These are phyloP conservation scores for Fraxinus anomala DNA, from an alignment of 257 asterid genomes.

Conservation along the genomic window DNA sequence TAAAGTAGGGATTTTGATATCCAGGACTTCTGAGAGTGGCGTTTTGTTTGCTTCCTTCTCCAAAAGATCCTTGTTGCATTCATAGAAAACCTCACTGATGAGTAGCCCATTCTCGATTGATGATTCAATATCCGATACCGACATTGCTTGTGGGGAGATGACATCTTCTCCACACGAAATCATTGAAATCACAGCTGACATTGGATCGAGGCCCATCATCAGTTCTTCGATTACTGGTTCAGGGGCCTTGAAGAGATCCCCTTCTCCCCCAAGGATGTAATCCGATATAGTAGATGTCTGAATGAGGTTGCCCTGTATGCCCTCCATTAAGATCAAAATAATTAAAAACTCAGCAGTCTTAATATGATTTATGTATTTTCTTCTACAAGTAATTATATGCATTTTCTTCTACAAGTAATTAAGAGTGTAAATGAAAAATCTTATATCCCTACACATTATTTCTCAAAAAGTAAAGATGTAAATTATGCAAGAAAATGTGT, in stretches of 20 bases:
- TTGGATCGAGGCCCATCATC: constrained; percentile 46
- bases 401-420: too few relatives aligned
- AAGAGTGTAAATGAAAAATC: too few relatives aligned
- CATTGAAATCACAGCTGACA: constrained; percentile 48
- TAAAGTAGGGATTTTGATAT: constrained; percentile 30
- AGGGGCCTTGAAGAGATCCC: constrained; percentile 60
- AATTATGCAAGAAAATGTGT: too few relatives aligned
- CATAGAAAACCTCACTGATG: constrained; percentile 49
- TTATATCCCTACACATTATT: too few relatives aligned
- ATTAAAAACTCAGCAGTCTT: neutral
- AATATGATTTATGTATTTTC: neutral
- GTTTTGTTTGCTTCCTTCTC: constrained; percentile 48
- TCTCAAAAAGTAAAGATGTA: too few relatives aligned
- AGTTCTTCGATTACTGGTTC: constrained; percentile 50
- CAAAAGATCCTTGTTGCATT: constrained; percentile 52
- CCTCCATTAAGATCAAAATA: constrained; percentile 16
- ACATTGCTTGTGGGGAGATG: constrained; percentile 40
- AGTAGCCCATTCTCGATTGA: constrained; percentile 43
- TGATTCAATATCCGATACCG: constrained; percentile 40
- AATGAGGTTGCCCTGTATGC: constrained; percentile 28
- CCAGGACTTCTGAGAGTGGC: constrained; percentile 36
- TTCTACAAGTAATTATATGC: neutral
- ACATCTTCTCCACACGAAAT: constrained; percentile 48
- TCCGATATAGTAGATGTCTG: constrained; percentile 43
- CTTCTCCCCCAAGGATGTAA: constrained; percentile 53